Conservation (phyloP, 2,329 filamentous ascomycete genomes). For the Cladosporium phlei region DNA sequence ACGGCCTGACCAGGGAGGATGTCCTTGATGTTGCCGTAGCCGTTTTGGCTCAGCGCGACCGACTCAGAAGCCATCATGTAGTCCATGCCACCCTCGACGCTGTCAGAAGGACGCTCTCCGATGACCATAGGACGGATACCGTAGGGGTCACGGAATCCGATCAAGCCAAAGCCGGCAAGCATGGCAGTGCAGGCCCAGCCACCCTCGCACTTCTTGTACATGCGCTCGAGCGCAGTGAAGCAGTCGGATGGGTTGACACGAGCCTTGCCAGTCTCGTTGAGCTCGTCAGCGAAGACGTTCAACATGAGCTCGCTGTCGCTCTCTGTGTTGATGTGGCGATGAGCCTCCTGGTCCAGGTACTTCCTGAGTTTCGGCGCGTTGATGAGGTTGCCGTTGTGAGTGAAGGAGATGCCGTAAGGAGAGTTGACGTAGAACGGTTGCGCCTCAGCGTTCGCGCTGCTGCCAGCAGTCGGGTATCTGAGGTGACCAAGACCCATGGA, state of each 20-base stretch:
- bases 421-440: slow-evolving; percentile 90
- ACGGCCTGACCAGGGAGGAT: slow-evolving; percentile 81
- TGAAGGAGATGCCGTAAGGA: slow-evolving; percentile 75
- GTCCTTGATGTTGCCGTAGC: slow-evolving; percentile 70
- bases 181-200: slow-evolving; percentile 78
- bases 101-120: slow-evolving; percentile 57
- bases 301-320: slow-evolving; percentile 83
- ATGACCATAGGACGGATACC: slow-evolving; percentile 80
- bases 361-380: slow-evolving; percentile 66
- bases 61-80: slow-evolving; percentile 92
- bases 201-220: slow-evolving; percentile 69
- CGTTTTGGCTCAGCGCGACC: slow-evolving; percentile 74
- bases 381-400: slow-evolving; percentile 86
- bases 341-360: slow-evolving; percentile 72
- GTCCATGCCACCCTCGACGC: slow-evolving; percentile 56
- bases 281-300: slow-evolving; percentile 80
- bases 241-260: slow-evolving; percentile 74
- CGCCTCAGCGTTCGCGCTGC: slow-evolving; percentile 75
- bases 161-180: slow-evolving; percentile 74
- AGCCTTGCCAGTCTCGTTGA: slow-evolving; percentile 74
- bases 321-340: slow-evolving; percentile 85
- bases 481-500: slow-evolving; percentile 84
- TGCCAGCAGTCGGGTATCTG: slow-evolving; percentile 85
- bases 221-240: slow-evolving; percentile 65
- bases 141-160: slow-evolving; percentile 73